Evolutionary conservation across 148 eudicot species (phyloP).

Genomic region (Salicornia ramosissima): DNA sequence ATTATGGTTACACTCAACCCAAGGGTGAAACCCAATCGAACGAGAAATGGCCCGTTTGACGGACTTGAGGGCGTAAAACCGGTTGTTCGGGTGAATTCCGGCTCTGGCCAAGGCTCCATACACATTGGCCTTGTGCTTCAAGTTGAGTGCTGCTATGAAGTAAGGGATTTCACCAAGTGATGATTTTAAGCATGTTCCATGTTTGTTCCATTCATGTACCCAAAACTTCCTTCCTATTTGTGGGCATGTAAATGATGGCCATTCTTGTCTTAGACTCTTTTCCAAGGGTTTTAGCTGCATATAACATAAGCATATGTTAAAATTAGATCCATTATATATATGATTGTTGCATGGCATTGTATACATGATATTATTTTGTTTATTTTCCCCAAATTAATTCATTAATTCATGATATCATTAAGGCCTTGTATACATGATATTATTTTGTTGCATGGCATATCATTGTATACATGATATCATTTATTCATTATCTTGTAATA

Average conservation of each 20-base stretch:
- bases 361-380: too few relatives aligned
- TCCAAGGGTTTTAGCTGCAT: constrained; percentile 13
- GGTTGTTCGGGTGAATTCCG: constrained; percentile 29
- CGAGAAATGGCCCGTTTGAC: constrained; percentile 20
- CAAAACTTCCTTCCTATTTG: constrained; percentile 36
- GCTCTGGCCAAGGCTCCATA: constrained; percentile 31
- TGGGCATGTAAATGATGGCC: constrained; percentile 51
- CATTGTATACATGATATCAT: too few relatives aligned
- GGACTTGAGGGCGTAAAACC: constrained; percentile 16
- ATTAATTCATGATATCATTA: too few relatives aligned
- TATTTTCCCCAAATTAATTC: too few relatives aligned
- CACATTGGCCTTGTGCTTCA: constrained; percentile 26
- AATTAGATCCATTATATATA: too few relatives aligned
- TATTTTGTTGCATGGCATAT: too few relatives aligned
- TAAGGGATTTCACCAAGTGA: constrained; percentile 30
- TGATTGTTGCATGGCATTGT: too few relatives aligned
- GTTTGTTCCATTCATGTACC: constrained; percentile 47
- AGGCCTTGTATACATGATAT: too few relatives aligned
- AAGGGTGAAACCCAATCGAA: constrained; percentile 18
- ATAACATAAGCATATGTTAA: too few relatives aligned
- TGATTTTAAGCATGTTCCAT: constrained; percentile 45
- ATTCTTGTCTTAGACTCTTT: constrained; percentile 24
- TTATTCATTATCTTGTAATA: too few relatives aligned
- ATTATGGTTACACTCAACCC: constrained; percentile 27
- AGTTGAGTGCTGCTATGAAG: constrained; percentile 33